Conservation (phyloP, 2,329 filamentous ascomycete species). For the Exophiala calicioides region DNA sequence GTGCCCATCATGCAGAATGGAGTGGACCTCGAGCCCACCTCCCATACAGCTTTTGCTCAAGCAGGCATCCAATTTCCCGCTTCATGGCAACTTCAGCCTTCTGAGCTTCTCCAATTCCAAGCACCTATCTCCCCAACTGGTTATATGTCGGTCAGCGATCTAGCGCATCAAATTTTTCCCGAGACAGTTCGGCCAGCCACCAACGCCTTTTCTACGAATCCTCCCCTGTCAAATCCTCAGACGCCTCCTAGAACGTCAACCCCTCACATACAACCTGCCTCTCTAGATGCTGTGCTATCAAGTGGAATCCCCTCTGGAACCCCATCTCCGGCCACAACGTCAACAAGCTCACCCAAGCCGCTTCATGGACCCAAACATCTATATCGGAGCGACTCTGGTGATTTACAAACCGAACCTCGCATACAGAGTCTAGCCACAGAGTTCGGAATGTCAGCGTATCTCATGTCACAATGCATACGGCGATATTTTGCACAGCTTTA, state of each 20-base stretch:
- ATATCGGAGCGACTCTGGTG: constrained; percentile 29
- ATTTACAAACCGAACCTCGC: constrained; percentile 21
- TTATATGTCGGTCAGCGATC: constrained; percentile 31
- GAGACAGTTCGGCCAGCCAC: constrained; percentile 13
- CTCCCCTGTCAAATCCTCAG: constrained; percentile 13
- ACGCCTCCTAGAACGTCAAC: constrained; percentile 21
- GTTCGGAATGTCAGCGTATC: constrained; percentile 28
- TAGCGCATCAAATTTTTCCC: constrained; percentile 32
- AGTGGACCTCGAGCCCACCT: constrained; percentile 21
- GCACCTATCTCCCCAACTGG: constrained; percentile 27
- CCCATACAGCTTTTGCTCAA: constrained; percentile 28
- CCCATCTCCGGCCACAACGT: constrained; percentile 23
- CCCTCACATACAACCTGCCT: constrained; percentile 21
- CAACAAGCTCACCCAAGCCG: constrained; percentile 27
- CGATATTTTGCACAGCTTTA: constrained; percentile 32
- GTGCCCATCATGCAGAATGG: constrained; percentile 26
- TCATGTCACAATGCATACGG: constrained; percentile 32
- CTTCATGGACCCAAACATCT: constrained; percentile 26
- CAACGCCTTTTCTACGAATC: constrained; percentile 3
- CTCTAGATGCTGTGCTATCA: constrained; percentile 26
- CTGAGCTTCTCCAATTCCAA: constrained; percentile 29
- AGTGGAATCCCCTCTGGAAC: constrained; percentile 2
- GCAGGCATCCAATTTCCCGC: constrained; percentile 29
- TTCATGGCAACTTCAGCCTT: constrained; percentile 29
- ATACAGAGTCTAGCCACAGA: constrained; percentile 27